Percentiles rank a stretch among this genome's conserved stretches.
Conservation (phyloP, 73 alveolate species). For the Paramecium sonneborni region DNA sequence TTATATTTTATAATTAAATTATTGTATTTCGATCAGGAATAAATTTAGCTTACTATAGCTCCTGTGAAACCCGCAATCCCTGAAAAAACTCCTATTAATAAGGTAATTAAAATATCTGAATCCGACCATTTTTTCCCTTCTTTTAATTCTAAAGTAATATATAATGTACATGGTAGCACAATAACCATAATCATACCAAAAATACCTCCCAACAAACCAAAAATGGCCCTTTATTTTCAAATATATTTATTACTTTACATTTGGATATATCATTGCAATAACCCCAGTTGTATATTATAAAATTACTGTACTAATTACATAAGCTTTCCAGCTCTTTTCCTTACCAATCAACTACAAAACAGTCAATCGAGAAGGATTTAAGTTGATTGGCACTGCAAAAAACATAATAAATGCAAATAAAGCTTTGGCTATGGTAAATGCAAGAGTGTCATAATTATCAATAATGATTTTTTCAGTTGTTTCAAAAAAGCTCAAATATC, state of each 20-base stretch:
- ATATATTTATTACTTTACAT: background rate
- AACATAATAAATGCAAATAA: constrained; percentile 12
- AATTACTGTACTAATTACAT: background rate
- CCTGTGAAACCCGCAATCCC: constrained; percentile 25
- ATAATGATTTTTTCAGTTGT: background rate
- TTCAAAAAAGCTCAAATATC: constrained; percentile 32
- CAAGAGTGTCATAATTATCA: constrained; percentile 2
- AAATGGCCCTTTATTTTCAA: background rate
- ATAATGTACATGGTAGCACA: background rate
- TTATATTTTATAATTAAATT: background rate
- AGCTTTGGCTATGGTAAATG: constrained; percentile 18
- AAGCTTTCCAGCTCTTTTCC: background rate
- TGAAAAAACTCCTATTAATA: background rate
- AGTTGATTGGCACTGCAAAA: constrained; percentile 49
- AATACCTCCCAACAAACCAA: constrained; percentile 20
- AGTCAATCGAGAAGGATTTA: constrained; percentile 11
- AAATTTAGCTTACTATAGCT: background rate
- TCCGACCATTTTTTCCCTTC: background rate
- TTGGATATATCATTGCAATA: constrained; percentile 43
- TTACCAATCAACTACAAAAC: background rate
- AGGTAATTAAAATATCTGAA: background rate
- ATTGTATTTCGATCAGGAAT: background rate
- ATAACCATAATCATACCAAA: constrained; percentile 33
- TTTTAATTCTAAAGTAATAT: background rate
- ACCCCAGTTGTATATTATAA: background rate